Evolutionary conservation across 1,139 yeast genomes (phyloP).

Genomic region (Saccharomyces hybrid): DNA sequence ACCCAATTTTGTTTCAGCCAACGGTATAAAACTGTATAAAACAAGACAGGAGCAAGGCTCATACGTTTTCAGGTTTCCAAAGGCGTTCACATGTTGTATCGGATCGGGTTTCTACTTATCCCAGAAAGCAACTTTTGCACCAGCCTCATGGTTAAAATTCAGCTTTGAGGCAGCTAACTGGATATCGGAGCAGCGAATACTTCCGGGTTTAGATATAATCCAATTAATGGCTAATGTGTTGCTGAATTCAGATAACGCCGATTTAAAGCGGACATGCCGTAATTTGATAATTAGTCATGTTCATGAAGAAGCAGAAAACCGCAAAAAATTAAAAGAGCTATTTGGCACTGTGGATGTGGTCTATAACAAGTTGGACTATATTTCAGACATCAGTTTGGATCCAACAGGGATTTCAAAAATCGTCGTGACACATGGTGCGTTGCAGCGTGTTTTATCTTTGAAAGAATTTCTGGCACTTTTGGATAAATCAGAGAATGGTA

Average conservation of each 20-base stretch:
- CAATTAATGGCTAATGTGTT: constrained; percentile 43
- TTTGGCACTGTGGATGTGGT: constrained; percentile 29
- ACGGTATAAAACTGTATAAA: constrained; percentile 43
- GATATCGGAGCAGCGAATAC: constrained; percentile 42
- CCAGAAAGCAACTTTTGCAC: constrained; percentile 52
- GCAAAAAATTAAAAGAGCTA: constrained; percentile 35
- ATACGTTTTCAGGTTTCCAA: constrained; percentile 49
- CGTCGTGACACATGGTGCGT: constrained; percentile 33
- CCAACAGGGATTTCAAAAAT: constrained; percentile 49
- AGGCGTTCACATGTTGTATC: constrained; percentile 42
- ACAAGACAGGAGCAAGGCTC: constrained; percentile 56
- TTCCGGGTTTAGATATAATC: constrained; percentile 44
- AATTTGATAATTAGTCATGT: constrained; percentile 16
- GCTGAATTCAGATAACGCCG: constrained; percentile 37
- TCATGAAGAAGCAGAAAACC: constrained; percentile 37
- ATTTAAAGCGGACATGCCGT: constrained; percentile 5
- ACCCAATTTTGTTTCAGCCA: constrained; percentile 40
- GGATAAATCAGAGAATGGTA: constrained; percentile 3
- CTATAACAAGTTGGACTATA: constrained; percentile 37
- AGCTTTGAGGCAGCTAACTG: constrained; percentile 46
- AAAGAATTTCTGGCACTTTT: constrained; percentile 35
- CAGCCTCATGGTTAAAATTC: constrained; percentile 48
- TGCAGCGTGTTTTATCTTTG: constrained; percentile 40
- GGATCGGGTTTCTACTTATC: constrained; percentile 50
- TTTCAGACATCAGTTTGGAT: constrained; percentile 47